These are phyloP conservation scores for Fagopyrum homotropicum DNA, from an alignment of 148 eudicot species.

Conservation along the genomic window DNA sequence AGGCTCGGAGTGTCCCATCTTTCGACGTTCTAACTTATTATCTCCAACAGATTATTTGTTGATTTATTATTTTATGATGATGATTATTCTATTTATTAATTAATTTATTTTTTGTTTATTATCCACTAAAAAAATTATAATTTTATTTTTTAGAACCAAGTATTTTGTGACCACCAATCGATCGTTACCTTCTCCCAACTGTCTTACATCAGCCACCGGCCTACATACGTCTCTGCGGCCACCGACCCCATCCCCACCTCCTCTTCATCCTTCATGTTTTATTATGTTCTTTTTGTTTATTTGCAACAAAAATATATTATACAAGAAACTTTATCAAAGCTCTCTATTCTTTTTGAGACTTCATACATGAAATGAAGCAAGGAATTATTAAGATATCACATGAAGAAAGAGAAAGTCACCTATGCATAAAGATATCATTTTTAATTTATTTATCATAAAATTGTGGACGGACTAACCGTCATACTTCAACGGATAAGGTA, in stretches of 20 bases:
- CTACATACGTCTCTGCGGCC: neutral
- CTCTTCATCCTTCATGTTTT: neutral
- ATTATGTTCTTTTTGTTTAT: neutral
- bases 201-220: neutral
- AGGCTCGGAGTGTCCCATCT: too few species aligned
- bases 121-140: neutral
- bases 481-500: too few species aligned
- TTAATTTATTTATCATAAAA: neutral
- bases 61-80: too few species aligned
- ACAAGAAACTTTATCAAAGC: neutral
- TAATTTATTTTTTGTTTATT: too few species aligned
- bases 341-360: neutral
- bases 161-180: neutral
- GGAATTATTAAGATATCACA: neutral
- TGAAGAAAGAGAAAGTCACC: neutral
- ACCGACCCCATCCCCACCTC: constrained; percentile 9
- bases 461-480: too few species aligned
- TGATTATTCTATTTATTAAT: too few species aligned
- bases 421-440: neutral
- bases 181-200: neutral
- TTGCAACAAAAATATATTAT: neutral
- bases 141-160: neutral
- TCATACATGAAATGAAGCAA: neutral
- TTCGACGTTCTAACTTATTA: too few species aligned
- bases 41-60: too few species aligned